These are phyloP conservation scores for Trichoderma sp. DNA, from an alignment of 2,329 filamentous ascomycete species.

Conservation along the genomic window DNA sequence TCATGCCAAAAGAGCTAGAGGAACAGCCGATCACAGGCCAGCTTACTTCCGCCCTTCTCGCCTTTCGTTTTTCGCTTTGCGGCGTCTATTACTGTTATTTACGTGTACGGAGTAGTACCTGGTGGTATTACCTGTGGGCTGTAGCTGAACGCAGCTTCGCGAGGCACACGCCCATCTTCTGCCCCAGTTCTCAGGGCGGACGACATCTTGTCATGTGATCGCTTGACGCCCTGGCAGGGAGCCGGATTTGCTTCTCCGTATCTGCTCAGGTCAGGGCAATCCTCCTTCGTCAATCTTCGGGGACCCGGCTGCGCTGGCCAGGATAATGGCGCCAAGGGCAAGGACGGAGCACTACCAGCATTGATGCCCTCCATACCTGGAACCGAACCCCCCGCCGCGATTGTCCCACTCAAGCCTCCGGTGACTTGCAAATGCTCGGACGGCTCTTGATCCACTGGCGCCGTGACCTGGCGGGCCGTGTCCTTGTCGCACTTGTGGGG, in stretches of 20 bases:
- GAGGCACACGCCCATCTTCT: neutral
- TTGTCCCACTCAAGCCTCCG: conserved; percentile 19
- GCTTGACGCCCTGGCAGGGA: conserved; percentile 1
- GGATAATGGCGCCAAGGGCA: conserved; percentile 1
- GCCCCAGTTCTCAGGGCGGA: neutral
- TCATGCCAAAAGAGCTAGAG: neutral
- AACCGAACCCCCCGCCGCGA: conserved; percentile 20
- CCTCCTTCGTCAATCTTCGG: conserved; percentile 13
- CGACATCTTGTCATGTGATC: conserved; percentile 3
- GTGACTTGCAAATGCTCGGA: conserved; percentile 17
- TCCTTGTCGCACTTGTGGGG: conserved; percentile 20
- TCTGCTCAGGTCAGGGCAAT: neutral
- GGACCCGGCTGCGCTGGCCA: conserved; percentile 4
- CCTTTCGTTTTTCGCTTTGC: neutral
- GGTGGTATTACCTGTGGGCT: neutral
- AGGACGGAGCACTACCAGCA: neutral
- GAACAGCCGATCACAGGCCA: neutral
- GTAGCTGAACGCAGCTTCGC: neutral
- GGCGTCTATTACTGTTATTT: neutral
- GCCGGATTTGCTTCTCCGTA: neutral
- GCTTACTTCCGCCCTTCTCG: neutral
- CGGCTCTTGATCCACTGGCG: conserved; percentile 20
- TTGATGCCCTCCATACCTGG: conserved; percentile 5
- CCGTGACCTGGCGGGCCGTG: conserved; percentile 19
- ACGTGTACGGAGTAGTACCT: neutral